Percentiles rank a stretch among this genome's conserved stretches.
These are phyloP conservation scores for Fusarium graminum DNA, from an alignment of 2,329 filamentous ascomycete species.

Conservation along the genomic window DNA sequence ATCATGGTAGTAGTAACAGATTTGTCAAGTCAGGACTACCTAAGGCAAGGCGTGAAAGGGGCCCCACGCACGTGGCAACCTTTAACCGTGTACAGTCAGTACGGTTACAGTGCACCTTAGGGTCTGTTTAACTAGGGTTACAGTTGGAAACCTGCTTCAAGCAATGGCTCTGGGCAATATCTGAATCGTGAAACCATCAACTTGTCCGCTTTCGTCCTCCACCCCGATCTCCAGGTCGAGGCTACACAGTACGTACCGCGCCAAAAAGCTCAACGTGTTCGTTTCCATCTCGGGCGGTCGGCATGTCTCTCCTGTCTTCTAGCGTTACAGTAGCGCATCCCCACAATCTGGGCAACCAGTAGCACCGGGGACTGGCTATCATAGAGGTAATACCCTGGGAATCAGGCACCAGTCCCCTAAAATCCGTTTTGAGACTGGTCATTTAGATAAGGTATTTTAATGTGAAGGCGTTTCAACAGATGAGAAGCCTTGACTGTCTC, in stretches of 20 bases:
- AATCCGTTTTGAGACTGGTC: conserved; percentile 18
- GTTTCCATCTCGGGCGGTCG: conserved; percentile 46
- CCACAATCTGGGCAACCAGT: conserved; percentile 32
- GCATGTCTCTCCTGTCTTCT: conserved; percentile 34
- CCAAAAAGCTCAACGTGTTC: conserved; percentile 52
- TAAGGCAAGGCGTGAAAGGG: conserved; percentile 48
- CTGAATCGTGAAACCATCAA: conserved; percentile 19
- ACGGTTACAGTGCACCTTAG: neutral
- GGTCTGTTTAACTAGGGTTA: conserved; percentile 1
- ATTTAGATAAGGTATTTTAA: neutral
- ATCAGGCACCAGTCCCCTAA: conserved; percentile 7
- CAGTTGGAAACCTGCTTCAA: neutral
- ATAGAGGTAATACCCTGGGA: conserved; percentile 3
- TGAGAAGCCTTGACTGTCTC: neutral
- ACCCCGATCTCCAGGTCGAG: conserved; percentile 8
- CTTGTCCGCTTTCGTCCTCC: conserved; percentile 20
- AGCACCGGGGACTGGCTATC: conserved; percentile 12
- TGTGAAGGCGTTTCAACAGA: neutral
- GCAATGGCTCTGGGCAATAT: conserved; percentile 12
- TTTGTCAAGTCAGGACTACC: conserved; percentile 45
- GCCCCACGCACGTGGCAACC: conserved; percentile 53
- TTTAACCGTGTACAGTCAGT: conserved; percentile 26
- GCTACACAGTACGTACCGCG: neutral
- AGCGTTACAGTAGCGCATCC: conserved; percentile 35
- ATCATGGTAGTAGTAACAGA: conserved; percentile 48